Percentiles rank a stretch among this genome's conserved stretches.
Conservation (phyloP, 179 eudicot species). For the Heliamphora ciliata region DNA sequence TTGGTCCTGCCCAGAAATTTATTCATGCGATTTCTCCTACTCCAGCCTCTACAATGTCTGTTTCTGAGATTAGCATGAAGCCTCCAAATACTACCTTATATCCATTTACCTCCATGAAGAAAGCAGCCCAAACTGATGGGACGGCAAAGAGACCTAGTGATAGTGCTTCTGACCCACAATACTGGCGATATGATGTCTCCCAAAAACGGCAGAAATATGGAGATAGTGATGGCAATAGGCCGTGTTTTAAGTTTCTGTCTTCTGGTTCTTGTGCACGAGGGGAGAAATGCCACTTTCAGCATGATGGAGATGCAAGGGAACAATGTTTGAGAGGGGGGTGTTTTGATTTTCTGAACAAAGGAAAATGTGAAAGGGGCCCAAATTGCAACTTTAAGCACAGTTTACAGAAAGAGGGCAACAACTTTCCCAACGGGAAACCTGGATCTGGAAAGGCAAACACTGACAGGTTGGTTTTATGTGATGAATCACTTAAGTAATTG, state of each 20-base stretch:
- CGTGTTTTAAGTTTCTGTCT: constrained; percentile 79
- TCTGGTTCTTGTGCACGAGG: constrained; percentile 82
- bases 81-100: constrained; percentile 70
- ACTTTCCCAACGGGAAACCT: constrained; percentile 34
- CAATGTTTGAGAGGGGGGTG: constrained; percentile 83
- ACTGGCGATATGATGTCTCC: constrained; percentile 93
- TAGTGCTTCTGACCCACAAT: constrained; percentile 50
- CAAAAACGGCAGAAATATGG: constrained; percentile 63
- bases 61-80: constrained; percentile 52
- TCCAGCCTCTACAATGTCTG: constrained; percentile 82
- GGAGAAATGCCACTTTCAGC: constrained; percentile 72
- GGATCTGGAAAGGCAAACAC: constrained; percentile 38
- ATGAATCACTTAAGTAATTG: background rate
- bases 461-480: constrained; percentile 42
- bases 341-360: constrained; percentile 86
- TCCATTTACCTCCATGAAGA: constrained; percentile 44
- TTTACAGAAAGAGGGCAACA: constrained; percentile 59
- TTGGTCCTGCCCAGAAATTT: constrained; percentile 58
- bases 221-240: constrained; percentile 44
- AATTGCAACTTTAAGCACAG: constrained; percentile 80
- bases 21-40: constrained; percentile 95
- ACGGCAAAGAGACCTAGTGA: constrained; percentile 50
- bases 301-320: constrained; percentile 76
- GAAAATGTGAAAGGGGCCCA: constrained; percentile 90
- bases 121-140: constrained; percentile 29